Evolutionary conservation across 2,329 filamentous ascomycete genomes (phyloP).

Genomic region (Daldinia eschscholtzii): DNA sequence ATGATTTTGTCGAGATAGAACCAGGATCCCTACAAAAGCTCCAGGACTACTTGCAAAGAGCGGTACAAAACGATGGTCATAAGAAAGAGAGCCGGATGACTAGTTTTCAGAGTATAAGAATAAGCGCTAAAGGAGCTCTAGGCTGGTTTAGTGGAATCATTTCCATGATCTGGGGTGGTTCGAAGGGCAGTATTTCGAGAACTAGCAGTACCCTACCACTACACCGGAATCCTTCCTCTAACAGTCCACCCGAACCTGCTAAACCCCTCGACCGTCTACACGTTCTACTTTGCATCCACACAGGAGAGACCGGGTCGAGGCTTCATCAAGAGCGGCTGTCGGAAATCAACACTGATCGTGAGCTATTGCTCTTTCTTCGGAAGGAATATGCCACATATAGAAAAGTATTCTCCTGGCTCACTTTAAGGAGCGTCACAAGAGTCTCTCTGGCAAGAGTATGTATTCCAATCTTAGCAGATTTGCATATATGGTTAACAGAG

Average conservation of each 20-base stretch:
- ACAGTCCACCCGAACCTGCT: background rate
- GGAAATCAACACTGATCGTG: background rate
- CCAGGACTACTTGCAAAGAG: background rate
- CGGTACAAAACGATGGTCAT: background rate
- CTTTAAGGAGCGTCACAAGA: background rate
- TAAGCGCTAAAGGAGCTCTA: background rate
- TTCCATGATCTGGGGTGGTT: background rate
- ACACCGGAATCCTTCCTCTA: background rate
- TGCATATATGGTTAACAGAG: background rate
- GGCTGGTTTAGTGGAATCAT: background rate
- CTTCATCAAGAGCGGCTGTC: background rate
- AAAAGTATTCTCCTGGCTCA: background rate
- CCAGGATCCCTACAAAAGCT: conserved; percentile 5
- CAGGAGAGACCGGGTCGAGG: background rate
- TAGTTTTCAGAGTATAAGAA: background rate
- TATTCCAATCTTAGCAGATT: background rate
- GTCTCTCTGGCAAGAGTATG: background rate
- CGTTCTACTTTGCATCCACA: background rate
- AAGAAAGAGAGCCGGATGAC: background rate
- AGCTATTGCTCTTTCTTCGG: background rate
- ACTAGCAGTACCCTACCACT: background rate
- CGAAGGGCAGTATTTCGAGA: too few relatives aligned
- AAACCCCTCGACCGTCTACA: background rate
- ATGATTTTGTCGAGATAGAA: conserved; percentile 13
- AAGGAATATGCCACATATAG: background rate